A percentile compares a stretch with the other conserved stretches of the same genome.
These are phyloP conservation scores for Cadophora malorum DNA, from an alignment of 2,329 filamentous ascomycete genomes.

Conservation along the genomic window DNA sequence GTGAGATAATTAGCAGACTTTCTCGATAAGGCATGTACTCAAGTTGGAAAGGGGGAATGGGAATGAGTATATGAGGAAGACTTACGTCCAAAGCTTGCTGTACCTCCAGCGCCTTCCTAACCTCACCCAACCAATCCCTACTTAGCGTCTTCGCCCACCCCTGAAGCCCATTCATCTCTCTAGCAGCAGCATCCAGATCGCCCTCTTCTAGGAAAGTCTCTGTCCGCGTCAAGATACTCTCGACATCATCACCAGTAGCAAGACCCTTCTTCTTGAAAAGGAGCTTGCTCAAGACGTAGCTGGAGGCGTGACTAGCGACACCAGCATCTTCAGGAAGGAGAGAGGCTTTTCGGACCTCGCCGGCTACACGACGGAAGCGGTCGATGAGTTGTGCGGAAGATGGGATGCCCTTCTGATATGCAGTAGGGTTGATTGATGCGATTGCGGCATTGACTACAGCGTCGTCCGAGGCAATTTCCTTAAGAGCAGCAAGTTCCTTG, in stretches of 20 bases:
- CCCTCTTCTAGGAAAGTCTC: constrained; percentile 93
- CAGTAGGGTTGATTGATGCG: constrained; percentile 90
- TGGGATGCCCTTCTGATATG: constrained; percentile 91
- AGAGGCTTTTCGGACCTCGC: constrained; percentile 92
- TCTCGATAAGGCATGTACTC: neutral
- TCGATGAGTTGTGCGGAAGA: constrained; percentile 88
- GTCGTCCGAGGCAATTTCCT: constrained; percentile 86
- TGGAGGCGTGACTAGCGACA: constrained; percentile 91
- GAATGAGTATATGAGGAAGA: neutral
- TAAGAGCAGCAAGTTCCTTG: constrained; percentile 89
- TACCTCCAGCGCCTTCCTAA: constrained; percentile 91
- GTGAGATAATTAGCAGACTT: constrained; percentile 32
- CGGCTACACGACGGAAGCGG: constrained; percentile 90
- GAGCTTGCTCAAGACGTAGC: constrained; percentile 87
- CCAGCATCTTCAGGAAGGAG: constrained; percentile 92
- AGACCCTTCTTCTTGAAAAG: constrained; percentile 95
- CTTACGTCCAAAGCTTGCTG: constrained; percentile 94
- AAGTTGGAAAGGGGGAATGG: neutral
- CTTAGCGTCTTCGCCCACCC: constrained; percentile 97
- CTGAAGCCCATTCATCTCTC: constrained; percentile 91
- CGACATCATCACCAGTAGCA: constrained; percentile 85
- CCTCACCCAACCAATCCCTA: constrained; percentile 91
- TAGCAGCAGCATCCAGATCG: constrained; percentile 85
- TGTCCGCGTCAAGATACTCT: constrained; percentile 88
- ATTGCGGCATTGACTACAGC: constrained; percentile 91